Conservation (phyloP, 2,329 filamentous ascomycete species). For the Escovopsis sp. region DNA sequence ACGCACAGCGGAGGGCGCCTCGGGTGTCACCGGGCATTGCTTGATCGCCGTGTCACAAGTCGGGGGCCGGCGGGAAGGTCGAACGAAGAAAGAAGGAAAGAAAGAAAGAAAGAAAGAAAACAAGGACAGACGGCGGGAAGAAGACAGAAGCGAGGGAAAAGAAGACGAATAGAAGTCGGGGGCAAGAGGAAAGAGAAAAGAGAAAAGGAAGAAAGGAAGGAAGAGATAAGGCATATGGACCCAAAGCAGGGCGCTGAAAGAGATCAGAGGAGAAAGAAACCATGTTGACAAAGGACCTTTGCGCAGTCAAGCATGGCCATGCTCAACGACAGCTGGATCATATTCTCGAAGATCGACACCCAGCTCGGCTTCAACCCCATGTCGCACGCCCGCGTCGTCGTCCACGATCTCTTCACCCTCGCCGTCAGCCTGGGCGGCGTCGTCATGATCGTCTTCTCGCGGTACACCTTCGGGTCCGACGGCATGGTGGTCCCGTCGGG, state of each 20-base stretch:
- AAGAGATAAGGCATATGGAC: no score
- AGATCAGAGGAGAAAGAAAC: not conserved
- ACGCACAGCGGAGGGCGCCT: no score
- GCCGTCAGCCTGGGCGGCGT: constrained; percentile 20
- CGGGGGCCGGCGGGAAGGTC: not conserved
- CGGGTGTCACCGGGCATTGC: not conserved
- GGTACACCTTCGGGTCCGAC: constrained; percentile 3
- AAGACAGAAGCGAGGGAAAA: no score
- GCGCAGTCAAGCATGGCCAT: constrained; percentile 17
- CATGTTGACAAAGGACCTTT: not conserved
- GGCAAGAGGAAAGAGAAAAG: no score
- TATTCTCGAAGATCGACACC: constrained; percentile 15
- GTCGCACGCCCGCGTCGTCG: constrained; percentile 13
- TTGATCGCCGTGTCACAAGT: not conserved
- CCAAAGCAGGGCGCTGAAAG: not conserved
- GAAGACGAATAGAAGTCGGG: no score
- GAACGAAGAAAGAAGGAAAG: no score
- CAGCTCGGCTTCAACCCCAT: constrained; percentile 13
- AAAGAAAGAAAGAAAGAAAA: no score
- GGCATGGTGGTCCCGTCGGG: not conserved
- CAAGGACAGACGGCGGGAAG: no score
- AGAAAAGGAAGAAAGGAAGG: no score
- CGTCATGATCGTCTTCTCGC: constrained; percentile 14
- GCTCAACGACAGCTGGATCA: constrained; percentile 25
- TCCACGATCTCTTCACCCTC: constrained; percentile 20